Evolutionary conservation across 495 filamentous ascomycete species (phyloP).

Genomic region (Aspergillus haitiensis): DNA sequence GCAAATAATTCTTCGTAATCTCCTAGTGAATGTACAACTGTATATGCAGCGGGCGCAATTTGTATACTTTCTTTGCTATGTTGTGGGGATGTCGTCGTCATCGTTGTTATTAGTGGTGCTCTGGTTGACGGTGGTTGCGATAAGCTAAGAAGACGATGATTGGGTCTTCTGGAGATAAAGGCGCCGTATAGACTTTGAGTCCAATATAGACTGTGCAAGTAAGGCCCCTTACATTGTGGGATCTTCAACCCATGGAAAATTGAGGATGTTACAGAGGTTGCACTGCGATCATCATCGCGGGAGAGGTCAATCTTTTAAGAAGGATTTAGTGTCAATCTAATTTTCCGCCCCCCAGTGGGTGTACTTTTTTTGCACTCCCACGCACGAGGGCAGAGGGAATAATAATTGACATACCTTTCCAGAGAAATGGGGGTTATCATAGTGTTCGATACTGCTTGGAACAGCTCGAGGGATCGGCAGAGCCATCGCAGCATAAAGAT

Average conservation of each 20-base stretch:
- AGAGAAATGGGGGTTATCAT: background rate
- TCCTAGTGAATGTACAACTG: background rate
- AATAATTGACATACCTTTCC: background rate
- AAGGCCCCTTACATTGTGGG: background rate
- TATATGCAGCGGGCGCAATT: background rate
- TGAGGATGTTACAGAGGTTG: background rate
- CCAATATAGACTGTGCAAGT: constrained; percentile 12
- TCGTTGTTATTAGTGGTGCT: no score
- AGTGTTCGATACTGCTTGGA: background rate
- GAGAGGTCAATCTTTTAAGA: background rate
- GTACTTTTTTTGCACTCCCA: background rate
- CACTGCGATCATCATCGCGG: background rate
- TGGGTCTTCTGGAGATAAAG: constrained; percentile 1
- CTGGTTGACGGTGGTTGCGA: background rate
- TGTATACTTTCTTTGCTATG: background rate
- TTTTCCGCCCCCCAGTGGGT: background rate
- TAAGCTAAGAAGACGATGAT: background rate
- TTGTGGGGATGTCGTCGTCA: background rate
- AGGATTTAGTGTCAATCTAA: no score
- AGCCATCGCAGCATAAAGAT: background rate
- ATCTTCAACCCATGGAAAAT: background rate
- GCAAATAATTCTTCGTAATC: constrained; percentile 14
- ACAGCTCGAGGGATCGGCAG: background rate
- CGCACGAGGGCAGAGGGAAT: background rate
- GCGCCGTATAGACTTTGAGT: constrained; percentile 12